These are phyloP conservation scores for Phytopythium aichiense DNA, from an alignment of 352 stramenopile species.

Conservation along the genomic window DNA sequence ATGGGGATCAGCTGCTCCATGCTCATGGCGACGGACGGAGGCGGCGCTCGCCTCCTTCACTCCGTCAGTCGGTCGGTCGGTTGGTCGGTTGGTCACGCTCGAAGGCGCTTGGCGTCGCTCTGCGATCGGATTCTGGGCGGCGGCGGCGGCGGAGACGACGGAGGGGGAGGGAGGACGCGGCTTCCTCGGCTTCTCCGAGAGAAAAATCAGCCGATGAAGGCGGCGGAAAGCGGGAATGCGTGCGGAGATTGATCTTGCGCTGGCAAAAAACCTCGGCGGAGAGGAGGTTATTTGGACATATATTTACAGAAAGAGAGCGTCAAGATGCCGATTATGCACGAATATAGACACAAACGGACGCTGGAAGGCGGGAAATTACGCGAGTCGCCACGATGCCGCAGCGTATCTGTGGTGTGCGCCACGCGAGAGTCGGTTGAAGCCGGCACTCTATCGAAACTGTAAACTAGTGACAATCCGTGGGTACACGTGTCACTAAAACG, in stretches of 20 bases:
- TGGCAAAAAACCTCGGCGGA: neutral
- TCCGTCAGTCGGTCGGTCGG: no score
- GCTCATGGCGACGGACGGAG: slow-evolving; percentile 1
- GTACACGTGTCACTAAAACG: neutral
- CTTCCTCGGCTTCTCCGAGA: neutral
- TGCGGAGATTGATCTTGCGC: neutral
- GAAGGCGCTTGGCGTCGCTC: no score
- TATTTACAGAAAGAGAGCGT: no score
- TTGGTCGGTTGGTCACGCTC: no score
- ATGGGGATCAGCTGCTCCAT: slow-evolving; percentile 99
- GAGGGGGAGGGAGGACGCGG: no score
- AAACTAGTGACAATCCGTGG: neutral
- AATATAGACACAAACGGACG: no score
- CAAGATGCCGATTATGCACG: no score
- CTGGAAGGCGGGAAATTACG: no score
- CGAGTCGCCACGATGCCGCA: neutral
- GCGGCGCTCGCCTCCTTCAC: neutral
- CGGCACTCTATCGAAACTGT: neutral
- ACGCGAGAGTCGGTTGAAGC: neutral
- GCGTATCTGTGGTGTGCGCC: neutral
- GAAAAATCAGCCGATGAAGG: neutral
- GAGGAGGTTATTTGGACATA: neutral
- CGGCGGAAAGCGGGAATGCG: neutral
- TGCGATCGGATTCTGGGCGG: no score
- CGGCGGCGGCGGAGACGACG: no score